phyloP scores from a whole-genome alignment of 2,329 filamentous ascomycete species.

The Aspergillus udagawae region DNA sequence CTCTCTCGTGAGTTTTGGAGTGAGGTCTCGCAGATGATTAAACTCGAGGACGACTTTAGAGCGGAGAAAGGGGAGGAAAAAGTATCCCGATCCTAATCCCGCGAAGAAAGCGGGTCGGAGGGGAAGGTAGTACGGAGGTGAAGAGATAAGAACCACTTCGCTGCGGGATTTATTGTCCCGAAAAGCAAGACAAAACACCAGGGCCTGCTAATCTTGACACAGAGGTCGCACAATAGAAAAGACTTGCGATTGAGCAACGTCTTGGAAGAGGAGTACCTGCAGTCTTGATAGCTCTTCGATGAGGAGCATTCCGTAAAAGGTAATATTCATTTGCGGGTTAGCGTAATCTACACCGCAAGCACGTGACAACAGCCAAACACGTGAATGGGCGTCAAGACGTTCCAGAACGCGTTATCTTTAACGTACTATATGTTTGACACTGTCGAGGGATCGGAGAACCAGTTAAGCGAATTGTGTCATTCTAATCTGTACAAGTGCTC shows the following conservation, averaged over 20 bases:
- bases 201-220: background rate
- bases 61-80: background rate
- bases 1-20: slow-evolving; percentile 3
- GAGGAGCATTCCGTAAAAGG: slow-evolving; percentile 12
- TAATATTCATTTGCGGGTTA: slow-evolving; percentile 13
- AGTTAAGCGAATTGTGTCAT: background rate
- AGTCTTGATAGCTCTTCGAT: background rate
- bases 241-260: background rate
- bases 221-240: background rate
- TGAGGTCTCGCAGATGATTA: background rate
- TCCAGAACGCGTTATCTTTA: background rate
- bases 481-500: background rate
- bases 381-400: background rate
- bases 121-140: background rate
- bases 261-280: background rate
- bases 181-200: background rate
- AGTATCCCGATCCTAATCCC: background rate
- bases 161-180: background rate
- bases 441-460: background rate
- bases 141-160: background rate
- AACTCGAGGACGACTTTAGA: background rate
- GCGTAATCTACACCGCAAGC: slow-evolving; percentile 1
- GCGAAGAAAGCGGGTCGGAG: background rate
- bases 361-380: slow-evolving; percentile 6
- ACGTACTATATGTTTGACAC: background rate